Conservation (phyloP, 2,329 filamentous ascomycete genomes). For the Botrytis squamosa region DNA sequence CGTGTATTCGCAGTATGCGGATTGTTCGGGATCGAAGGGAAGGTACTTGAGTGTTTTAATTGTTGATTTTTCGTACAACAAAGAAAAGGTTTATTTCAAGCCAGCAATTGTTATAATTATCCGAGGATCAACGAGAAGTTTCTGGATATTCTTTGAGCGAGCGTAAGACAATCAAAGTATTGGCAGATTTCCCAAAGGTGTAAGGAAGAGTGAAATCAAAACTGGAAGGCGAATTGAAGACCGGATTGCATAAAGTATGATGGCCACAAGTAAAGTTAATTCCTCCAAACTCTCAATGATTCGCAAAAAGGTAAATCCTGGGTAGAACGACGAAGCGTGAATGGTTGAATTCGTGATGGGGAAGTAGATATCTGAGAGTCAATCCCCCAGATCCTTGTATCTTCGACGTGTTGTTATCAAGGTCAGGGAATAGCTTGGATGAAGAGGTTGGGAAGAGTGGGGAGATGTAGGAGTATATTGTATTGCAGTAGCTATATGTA, state of each 20-base stretch:
- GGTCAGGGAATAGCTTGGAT: constrained; percentile 1
- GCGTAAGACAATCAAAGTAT: neutral
- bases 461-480: neutral
- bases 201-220: neutral
- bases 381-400: constrained; percentile 8
- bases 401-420: constrained; percentile 16
- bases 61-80: constrained; percentile 3
- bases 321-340: neutral
- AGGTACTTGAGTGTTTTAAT: neutral
- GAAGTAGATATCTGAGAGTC: constrained; percentile 9
- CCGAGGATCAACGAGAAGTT: neutral
- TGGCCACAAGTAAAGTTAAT: constrained; percentile 4
- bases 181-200: constrained; percentile 1
- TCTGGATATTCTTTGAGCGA: neutral
- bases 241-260: constrained; percentile 15
- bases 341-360: neutral
- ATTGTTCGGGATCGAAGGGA: neutral
- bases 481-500: constrained; percentile 5
- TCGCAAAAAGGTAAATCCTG: constrained; percentile 4
- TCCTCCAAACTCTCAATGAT: constrained; percentile 7
- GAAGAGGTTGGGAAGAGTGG: constrained; percentile 15
- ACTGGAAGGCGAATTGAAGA: constrained; percentile 10
- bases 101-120: constrained; percentile 7
- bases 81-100: neutral
- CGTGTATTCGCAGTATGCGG: neutral